Evolutionary conservation across 371 early-diverging fungal species (phyloP).

Genomic region (Lichtheimia ramosa): DNA sequence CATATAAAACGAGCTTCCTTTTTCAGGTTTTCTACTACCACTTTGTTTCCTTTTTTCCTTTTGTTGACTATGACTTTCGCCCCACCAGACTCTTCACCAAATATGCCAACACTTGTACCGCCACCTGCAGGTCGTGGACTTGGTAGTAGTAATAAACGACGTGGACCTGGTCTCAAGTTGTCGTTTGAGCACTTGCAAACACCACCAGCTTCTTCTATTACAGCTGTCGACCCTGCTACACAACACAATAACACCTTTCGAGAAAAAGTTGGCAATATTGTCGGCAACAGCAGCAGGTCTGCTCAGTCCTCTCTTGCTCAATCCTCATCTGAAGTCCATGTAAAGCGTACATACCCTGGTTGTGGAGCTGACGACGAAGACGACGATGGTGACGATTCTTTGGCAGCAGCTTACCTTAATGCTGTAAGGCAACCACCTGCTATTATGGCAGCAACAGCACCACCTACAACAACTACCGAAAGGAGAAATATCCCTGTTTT

Average conservation of each 20-base stretch:
- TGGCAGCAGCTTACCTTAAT: conserved; percentile 13
- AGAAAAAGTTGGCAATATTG: conserved; percentile 41
- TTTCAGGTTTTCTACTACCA: too few species aligned
- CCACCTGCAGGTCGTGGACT: not conserved
- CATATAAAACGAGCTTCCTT: too few species aligned
- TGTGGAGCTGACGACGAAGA: conserved; percentile 20
- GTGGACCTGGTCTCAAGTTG: conserved; percentile 22
- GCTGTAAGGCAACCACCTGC: conserved; percentile 1
- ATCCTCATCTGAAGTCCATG: not conserved
- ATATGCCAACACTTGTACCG: conserved; percentile 2
- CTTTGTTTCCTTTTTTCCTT: too few species aligned
- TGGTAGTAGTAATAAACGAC: conserved; percentile 9
- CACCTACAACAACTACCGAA: not conserved
- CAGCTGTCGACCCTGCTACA: not conserved
- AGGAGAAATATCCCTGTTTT: conserved; percentile 22
- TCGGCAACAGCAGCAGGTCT: conserved; percentile 22
- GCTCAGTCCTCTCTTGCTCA: conserved; percentile 4
- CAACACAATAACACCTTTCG: conserved; percentile 25
- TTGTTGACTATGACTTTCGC: too few species aligned
- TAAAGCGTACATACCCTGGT: conserved; percentile 12
- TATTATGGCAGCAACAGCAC: conserved; percentile 6
- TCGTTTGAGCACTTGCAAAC: conserved; percentile 21
- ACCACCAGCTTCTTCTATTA: conserved; percentile 9
- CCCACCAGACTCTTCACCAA: too few species aligned
- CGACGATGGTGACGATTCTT: conserved; percentile 17